A percentile compares a stretch with the other conserved stretches of the same genome.
These are phyloP conservation scores for Ambrosia hybrid DNA, from an alignment of 140 eudicot genomes.

Conservation along the genomic window DNA sequence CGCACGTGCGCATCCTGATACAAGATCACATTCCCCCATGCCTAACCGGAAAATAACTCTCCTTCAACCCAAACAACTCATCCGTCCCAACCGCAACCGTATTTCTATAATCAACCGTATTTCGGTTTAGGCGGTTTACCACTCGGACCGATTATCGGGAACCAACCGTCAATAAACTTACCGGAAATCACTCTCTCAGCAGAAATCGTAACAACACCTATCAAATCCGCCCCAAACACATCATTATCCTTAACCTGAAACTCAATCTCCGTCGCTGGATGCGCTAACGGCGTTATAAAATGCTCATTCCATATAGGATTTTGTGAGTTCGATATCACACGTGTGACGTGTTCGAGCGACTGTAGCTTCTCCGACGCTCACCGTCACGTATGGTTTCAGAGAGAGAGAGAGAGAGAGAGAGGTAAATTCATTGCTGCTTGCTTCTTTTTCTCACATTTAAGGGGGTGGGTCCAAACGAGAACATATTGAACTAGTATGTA, in stretches of 20 bases:
- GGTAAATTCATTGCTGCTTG: no score
- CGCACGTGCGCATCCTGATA: slow-evolving; percentile 62
- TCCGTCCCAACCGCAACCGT: not conserved
- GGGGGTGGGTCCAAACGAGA: no score
- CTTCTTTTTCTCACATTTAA: no score
- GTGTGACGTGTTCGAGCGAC: slow-evolving; percentile 61
- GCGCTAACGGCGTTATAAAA: slow-evolving; percentile 67
- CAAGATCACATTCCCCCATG: slow-evolving; percentile 51
- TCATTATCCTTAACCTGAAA: slow-evolving; percentile 35
- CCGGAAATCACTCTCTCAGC: slow-evolving; percentile 38
- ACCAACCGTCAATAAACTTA: no score
- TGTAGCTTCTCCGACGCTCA: slow-evolving; percentile 68
- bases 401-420: no score
- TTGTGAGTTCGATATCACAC: slow-evolving; percentile 69
- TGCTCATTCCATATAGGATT: slow-evolving; percentile 83
- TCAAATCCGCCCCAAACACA: slow-evolving; percentile 71
- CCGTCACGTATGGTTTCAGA: slow-evolving; percentile 63
- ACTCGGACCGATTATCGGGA: no score
- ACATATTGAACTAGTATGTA: no score
- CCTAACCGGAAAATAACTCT: slow-evolving; percentile 58
- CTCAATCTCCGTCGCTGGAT: slow-evolving; percentile 65
- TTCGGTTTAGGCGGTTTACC: no score
- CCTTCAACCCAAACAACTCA: slow-evolving; percentile 39
- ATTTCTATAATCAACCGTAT: no score
- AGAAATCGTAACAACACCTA: not conserved